Conservation (phyloP, 148 eudicot species). For the Vaccinium macrocarpon region DNA sequence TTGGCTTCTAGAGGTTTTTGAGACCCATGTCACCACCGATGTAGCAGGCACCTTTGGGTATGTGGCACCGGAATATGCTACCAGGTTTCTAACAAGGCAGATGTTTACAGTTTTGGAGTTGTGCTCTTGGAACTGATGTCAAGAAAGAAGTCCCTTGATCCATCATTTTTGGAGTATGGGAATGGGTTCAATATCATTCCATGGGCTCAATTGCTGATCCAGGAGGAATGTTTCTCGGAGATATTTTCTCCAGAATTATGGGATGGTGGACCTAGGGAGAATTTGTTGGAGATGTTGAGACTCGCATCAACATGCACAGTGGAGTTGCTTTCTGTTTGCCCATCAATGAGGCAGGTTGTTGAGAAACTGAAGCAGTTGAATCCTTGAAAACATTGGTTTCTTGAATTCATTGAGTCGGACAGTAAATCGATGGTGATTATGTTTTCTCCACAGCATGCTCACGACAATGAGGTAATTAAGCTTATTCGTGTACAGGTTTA, state of each 20-base stretch:
- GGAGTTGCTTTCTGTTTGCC: conserved; percentile 52
- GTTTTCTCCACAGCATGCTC: background rate
- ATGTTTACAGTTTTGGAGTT: conserved; percentile 67
- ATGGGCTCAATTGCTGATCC: conserved; percentile 51
- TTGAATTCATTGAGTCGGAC: conserved; percentile 18
- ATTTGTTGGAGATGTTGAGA: conserved; percentile 43
- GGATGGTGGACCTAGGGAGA: conserved; percentile 53
- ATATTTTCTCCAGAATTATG: conserved; percentile 45
- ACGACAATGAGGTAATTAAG: background rate
- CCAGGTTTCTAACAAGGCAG: conserved; percentile 33
- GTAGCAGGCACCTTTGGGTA: conserved; percentile 53
- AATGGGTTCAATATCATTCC: conserved; percentile 63
- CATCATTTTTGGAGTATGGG: conserved; percentile 54
- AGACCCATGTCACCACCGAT: too few species aligned
- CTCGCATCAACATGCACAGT: conserved; percentile 54
- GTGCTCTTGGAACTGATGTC: conserved; percentile 61
- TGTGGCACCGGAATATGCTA: background rate
- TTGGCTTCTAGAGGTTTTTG: too few species aligned
- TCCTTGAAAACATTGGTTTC: conserved; percentile 21
- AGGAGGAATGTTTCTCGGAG: conserved; percentile 41
- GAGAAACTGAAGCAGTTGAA: conserved; percentile 46
- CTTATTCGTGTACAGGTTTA: background rate
- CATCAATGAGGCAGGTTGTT: conserved; percentile 55
- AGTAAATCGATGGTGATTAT: too few species aligned
- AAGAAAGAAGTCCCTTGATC: conserved; percentile 59